Evolutionary conservation across 768 basidiomycete genomes (phyloP), one percentile per base, ranked within the genome.

Genomic region (Pisolithus microcarpus): DNA sequence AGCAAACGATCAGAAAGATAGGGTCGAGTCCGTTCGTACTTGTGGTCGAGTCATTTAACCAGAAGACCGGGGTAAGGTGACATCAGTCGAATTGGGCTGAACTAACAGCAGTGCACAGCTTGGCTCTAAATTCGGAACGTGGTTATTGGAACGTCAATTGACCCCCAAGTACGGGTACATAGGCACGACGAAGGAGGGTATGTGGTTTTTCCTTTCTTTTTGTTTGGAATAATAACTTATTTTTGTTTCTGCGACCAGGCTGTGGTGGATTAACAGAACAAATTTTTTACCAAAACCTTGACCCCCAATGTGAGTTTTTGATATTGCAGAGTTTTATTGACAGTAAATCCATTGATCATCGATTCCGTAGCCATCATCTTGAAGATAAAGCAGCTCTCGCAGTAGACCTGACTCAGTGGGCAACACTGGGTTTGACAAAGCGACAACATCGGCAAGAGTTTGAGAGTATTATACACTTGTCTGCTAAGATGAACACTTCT

Each of bases 1-100:
- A 93, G 65, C 66, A 88, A 79, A 75, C 70, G 19, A 80, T 87
- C 57, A 74, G 62, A 65, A 87, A 88, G 73, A 77, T 87, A 42
- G 91, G 91, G 7, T 58, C 72, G 23, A 84, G 78, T 57, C 79
- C 78, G 18, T 91, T 91, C 66, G 88, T 92, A 26, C 76, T 93
- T 28, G 81, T 93, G 38, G 88, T 86, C 15, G 91, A 93, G 71
- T 86, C 87, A 16, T 74, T 87, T 51, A 92, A 88, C 72, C 86
- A 86, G 70, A 91, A 89, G 81, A 93, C 90, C 7, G 91, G 89
- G n/a, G 72, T 77, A 63, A 48, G 73, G 31, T n/a, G 11, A 49
- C 53, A 11, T 56, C 47, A 37, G 39, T 30, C 15, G 16, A 43
- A 1, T 7, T 28, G 28, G 16, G 2, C 1, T 21, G 13, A 36